Conservation (phyloP, 108 stramenopile genomes). For the Stephanodiscus triporus region DNA sequence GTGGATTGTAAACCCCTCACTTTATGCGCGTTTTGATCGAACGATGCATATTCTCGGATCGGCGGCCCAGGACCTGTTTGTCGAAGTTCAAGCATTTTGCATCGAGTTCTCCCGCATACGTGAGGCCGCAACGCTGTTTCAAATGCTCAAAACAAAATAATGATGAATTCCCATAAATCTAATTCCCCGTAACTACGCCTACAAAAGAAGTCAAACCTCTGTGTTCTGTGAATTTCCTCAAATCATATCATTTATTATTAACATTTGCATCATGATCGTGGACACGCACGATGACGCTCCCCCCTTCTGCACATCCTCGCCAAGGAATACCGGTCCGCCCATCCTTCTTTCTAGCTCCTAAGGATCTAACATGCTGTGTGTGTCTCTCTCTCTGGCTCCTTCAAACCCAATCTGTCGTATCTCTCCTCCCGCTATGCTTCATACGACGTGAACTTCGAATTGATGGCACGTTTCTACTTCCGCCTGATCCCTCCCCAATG, state of each 20-base stretch:
- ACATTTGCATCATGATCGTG: constrained; percentile 66
- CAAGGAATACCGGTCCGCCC: too few species aligned
- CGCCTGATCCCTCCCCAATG: too few species aligned
- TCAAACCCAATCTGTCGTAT: too few species aligned
- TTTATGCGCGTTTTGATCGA: not conserved
- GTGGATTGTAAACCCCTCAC: not conserved
- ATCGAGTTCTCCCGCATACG: constrained; percentile 94
- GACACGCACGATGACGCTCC: constrained; percentile 75
- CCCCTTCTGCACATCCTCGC: constrained; percentile 66
- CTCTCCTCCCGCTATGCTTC: too few species aligned
- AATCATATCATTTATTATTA: too few species aligned
- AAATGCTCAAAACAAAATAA: constrained; percentile 44
- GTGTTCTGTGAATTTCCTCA: too few species aligned
- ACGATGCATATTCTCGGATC: not conserved
- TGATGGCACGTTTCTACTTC: too few species aligned
- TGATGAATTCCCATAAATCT: not conserved
- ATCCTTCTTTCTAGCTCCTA: too few species aligned
- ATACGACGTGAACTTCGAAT: too few species aligned
- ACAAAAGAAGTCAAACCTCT: too few species aligned
- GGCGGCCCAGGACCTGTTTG: constrained; percentile 77
- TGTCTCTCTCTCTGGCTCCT: too few species aligned
- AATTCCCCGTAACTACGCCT: not conserved
- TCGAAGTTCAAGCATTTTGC: constrained; percentile 96
- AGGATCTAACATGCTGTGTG: too few species aligned
- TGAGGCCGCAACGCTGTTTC: constrained; percentile 93